A percentile compares a stretch with the other conserved stretches of the same genome.
Conservation (phyloP, 1,284 basidiomycete species). For the Melampsora americana region DNA sequence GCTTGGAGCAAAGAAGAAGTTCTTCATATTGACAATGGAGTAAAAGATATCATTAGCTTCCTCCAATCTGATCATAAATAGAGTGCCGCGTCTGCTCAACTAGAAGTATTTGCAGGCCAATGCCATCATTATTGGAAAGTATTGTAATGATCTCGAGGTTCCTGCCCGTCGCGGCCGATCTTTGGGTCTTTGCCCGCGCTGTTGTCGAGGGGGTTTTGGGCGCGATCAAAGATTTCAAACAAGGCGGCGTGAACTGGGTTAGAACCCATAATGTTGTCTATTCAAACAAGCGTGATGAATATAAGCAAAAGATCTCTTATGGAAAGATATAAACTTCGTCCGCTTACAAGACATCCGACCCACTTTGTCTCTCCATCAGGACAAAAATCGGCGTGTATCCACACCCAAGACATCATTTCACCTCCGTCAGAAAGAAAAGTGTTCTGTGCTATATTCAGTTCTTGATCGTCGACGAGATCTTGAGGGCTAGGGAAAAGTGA, state of each 20-base stretch:
- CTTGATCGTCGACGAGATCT: background rate
- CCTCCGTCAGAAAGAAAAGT: background rate
- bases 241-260: background rate
- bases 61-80: background rate
- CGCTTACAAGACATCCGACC: constrained; percentile 1
- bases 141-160: background rate
- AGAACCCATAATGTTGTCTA: background rate
- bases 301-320: background rate
- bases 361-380: background rate
- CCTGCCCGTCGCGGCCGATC: background rate
- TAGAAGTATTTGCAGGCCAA: background rate
- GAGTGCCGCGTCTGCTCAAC: background rate
- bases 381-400: constrained; percentile 1
- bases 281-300: background rate
- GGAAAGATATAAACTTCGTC: background rate
- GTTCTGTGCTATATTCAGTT: background rate
- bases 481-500: background rate
- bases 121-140: background rate
- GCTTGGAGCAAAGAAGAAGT: background rate
- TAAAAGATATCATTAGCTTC: background rate
- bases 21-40: background rate
- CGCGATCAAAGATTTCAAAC: background rate
- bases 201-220: background rate
- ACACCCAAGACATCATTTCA: background rate
- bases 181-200: background rate